These are phyloP conservation scores for Rhytidhysteron rufulum DNA, from an alignment of 2,329 filamentous ascomycete species.

Conservation along the genomic window DNA sequence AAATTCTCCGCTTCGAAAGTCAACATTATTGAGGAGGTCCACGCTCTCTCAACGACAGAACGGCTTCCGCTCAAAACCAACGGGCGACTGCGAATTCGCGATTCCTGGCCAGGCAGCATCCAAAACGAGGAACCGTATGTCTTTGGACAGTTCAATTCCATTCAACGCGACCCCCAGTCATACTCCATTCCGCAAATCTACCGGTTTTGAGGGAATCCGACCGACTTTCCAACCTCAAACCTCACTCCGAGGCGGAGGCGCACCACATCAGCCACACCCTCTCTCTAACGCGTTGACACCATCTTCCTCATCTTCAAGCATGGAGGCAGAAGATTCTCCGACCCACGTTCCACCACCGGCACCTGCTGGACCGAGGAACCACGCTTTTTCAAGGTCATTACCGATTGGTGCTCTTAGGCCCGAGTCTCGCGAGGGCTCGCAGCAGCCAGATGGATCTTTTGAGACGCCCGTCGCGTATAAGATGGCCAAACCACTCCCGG, in stretches of 20 bases:
- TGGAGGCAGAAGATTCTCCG: constrained; percentile 69
- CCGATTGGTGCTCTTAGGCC: constrained; percentile 62
- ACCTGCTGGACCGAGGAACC: constrained; percentile 25
- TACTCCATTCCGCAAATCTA: constrained; percentile 50
- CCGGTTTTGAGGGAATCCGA: constrained; percentile 23
- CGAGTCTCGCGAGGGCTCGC: constrained; percentile 46
- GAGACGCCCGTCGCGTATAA: constrained; percentile 77
- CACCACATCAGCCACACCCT: constrained; percentile 59
- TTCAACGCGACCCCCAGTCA: constrained; percentile 62
- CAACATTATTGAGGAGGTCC: constrained; percentile 77
- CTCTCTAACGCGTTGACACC: constrained; percentile 83
- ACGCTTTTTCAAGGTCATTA: constrained; percentile 67
- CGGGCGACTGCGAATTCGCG: constrained; percentile 47
- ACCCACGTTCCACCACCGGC: constrained; percentile 53
- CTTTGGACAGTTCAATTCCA: constrained; percentile 72
- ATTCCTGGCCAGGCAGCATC: constrained; percentile 52
- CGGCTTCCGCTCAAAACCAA: constrained; percentile 34
- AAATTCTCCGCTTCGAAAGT: constrained; percentile 37
- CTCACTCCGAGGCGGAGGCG: constrained; percentile 17
- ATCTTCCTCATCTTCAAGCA: constrained; percentile 76
- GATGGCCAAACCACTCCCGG: constrained; percentile 69
- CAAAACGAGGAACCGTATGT: constrained; percentile 66
- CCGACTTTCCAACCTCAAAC: constrained; percentile 16
- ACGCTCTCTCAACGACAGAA: constrained; percentile 78
- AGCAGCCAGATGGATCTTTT: constrained; percentile 52